Base-by-base conservation (phyloP, 2,329 filamentous ascomycete genomes). In the Penicillium hordei region DNA sequence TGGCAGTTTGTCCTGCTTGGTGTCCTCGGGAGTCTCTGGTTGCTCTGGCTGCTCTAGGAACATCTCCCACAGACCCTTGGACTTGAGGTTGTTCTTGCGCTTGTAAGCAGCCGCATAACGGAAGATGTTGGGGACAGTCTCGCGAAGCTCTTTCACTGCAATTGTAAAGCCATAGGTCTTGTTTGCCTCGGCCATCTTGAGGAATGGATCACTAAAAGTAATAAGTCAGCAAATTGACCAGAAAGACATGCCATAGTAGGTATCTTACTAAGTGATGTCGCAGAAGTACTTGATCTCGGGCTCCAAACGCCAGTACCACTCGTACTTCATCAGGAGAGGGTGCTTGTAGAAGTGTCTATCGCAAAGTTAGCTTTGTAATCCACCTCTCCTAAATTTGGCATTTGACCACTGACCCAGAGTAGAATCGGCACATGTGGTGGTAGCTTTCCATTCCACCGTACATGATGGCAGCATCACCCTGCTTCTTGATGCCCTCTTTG, bases 221-320 rank as follows among this genome's bases (percentile, higher is more conserved):
- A 17, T 4, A 39, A 17, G 57, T 60, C 8, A 66, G 51, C 27
- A 44, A n/a, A n/a, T n/a, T 34, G 31, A 1, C 36, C 43, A 7
- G 31, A 2, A 44, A 21, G 15, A 45, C 2, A 40, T 36, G 13
- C 25, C 34, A 31, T 13, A 25, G n/a, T 19, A 6, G 27, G 12
- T 65, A 29, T 29, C 86, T 61, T 86, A 93, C 90, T 99, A 99
- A 64, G 94, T 99, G 67, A 99, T 97, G 74, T 99, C 94, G 77
- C 94, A 99, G 80, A 99, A 99, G 80, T 97, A 99, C 80, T 93
- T 97, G 85, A 99, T 97, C 78, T 99, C 94, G 64, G 94, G 94
- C 82, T 99, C 94, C 68, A 99, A 82, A 63, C 94, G 91, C 94
- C 94, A 99, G 81, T 99, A 99, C 94, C 94, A 99, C 73, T 97